These are phyloP conservation scores for Ceratocystis variospora DNA, from an alignment of 2,329 filamentous ascomycete genomes.

Conservation along the genomic window DNA sequence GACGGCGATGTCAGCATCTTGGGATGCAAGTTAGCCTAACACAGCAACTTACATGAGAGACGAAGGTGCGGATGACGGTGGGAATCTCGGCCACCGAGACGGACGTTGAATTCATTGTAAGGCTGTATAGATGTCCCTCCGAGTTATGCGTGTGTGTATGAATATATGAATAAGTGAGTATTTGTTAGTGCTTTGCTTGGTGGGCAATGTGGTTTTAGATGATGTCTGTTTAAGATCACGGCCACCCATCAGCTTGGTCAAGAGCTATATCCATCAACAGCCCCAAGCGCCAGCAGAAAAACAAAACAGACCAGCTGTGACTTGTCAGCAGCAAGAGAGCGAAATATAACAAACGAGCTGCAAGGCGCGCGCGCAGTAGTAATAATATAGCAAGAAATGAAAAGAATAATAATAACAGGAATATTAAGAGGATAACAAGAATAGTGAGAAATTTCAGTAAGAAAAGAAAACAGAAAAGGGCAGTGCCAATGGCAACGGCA, in stretches of 20 bases:
- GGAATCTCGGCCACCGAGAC: constrained; percentile 77
- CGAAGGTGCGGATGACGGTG: constrained; percentile 70
- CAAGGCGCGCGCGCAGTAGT: not conserved
- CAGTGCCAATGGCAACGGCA: not conserved
- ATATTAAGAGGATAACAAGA: not conserved
- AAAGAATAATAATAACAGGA: not conserved
- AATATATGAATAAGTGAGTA: not conserved
- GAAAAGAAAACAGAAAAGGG: not conserved
- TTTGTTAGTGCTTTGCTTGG: not conserved
- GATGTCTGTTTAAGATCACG: not conserved
- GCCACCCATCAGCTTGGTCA: not conserved
- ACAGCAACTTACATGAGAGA: constrained; percentile 58
- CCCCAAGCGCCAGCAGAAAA: not conserved
- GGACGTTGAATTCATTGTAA: constrained; percentile 53
- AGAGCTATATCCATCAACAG: constrained; percentile 1
- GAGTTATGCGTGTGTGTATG: not conserved
- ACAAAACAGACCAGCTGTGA: not conserved
- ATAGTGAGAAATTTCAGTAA: not conserved
- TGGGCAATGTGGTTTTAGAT: not conserved
- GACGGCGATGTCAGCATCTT: not conserved
- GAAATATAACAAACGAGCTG: not conserved
- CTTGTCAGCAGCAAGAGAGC: not conserved
- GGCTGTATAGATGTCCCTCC: not conserved
- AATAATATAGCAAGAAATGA: not conserved
- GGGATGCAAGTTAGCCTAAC: not conserved